These are phyloP conservation scores for Sechiopsis laciniata DNA, from an alignment of 306 rosid species.

Conservation along the genomic window DNA sequence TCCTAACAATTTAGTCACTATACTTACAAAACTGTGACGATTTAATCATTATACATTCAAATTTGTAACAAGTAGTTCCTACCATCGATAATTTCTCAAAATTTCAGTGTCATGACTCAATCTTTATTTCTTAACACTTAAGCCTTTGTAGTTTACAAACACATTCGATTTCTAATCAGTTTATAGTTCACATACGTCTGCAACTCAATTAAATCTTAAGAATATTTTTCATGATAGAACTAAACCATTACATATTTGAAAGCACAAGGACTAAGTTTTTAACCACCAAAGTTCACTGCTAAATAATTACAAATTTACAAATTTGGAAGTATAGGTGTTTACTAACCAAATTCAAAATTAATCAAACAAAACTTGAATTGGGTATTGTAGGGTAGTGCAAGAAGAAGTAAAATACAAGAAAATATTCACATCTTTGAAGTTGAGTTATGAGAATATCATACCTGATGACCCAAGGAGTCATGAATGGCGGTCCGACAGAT, in stretches of 20 bases:
- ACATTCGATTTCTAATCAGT: neutral
- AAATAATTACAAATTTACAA: no score
- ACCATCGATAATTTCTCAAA: neutral
- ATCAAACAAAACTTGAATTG: conserved; percentile 1
- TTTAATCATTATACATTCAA: neutral
- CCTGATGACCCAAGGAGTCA: conserved; percentile 46
- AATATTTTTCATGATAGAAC: neutral
- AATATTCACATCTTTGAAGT: neutral
- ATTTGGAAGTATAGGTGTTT: neutral
- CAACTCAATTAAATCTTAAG: neutral
- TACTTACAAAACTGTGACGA: neutral
- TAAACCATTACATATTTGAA: no score
- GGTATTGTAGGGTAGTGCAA: neutral
- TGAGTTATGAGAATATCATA: conserved; percentile 14
- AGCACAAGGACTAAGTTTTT: neutral
- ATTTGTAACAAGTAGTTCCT: neutral
- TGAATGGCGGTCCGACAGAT: conserved; percentile 68
- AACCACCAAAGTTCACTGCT: neutral
- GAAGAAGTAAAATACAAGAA: neutral
- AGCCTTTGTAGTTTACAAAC: neutral
- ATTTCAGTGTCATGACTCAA: neutral
- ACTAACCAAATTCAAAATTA: neutral
- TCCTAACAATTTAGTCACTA: neutral
- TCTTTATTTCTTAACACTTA: neutral
- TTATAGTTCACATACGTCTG: neutral